Base-by-base conservation (phyloP, 176 grass and related monocot genomes). In the Phragmites australis region DNA sequence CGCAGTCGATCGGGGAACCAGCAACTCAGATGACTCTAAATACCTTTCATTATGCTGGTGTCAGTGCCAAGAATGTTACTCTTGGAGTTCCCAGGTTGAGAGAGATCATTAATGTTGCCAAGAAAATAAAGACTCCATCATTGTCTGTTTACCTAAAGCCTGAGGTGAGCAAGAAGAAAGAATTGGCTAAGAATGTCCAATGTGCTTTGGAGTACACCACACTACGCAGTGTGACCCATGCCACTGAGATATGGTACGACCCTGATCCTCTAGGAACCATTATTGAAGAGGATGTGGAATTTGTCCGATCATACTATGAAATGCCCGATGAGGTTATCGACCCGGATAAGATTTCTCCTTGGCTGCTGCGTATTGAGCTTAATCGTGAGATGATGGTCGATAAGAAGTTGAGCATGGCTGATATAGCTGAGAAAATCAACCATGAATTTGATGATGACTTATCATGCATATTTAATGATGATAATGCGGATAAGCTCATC, bases 311-410 rank as follows among this genome's bases (percentile, higher is more conserved):
- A 15, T 95, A 99, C 26, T 99, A 99, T 72, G 96, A 99, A 81
- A 99, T 99, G 96, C 92, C 96, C 19, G 96, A 98, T 65, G 96
- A 95, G 73, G 96, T 95, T 80, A 88, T 98, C 30, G 92, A 91
- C 47, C 92, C 90, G 0, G 96, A 95, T 87, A 95, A 94, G 71
- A 98, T 98, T 47, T 98, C 96, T 57, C 92, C 96, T 15, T 95
- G 96, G 96, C 62, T 98, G 75, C 84, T 93, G 63, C 92, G 96
- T 82, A 94, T 98, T 71, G 96, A 95, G 66, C 88, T 98, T 41
- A 98, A 98, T 56, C 90, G 92, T 72, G 96, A 98, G 75, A 98
- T 98, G 96, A 98, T 98, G 96, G 90, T 98, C 76, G 96, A 95
- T 86, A 98, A 98, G 88, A 98, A 98, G 84, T 83, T 98, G 81